Percentiles rank a stretch among this genome's conserved stretches.
Conservation (phyloP, 2,329 filamentous ascomycete species). For the Colletotrichum sansevieriae region DNA sequence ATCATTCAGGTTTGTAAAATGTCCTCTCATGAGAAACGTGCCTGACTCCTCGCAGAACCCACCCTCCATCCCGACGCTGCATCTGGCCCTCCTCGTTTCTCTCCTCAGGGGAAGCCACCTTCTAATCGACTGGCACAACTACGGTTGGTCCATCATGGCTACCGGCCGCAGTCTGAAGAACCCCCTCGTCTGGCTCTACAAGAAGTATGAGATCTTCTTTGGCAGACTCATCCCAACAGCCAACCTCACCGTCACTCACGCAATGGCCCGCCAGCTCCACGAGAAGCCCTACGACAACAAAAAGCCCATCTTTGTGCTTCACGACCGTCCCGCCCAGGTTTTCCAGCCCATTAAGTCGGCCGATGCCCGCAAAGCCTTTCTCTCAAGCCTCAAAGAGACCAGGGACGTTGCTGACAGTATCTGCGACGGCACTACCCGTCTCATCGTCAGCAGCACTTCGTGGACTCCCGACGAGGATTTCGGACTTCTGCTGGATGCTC, state of each 20-base stretch:
- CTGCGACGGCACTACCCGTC: constrained; percentile 67
- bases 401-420: constrained; percentile 70
- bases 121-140: constrained; percentile 98
- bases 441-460: constrained; percentile 93
- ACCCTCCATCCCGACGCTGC: constrained; percentile 91
- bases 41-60: constrained; percentile 75
- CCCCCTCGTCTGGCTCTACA: constrained; percentile 82
- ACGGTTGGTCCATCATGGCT: constrained; percentile 92
- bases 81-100: constrained; percentile 79
- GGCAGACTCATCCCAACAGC: constrained; percentile 75
- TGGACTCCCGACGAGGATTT: constrained; percentile 99
- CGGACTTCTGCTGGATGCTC: constrained; percentile 83
- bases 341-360: constrained; percentile 77
- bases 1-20: constrained; percentile 76
- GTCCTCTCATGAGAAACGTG: not conserved
- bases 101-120: constrained; percentile 83
- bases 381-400: constrained; percentile 76
- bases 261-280: constrained; percentile 83
- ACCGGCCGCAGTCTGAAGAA: constrained; percentile 70
- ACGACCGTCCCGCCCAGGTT: constrained; percentile 86
- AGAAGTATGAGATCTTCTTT: constrained; percentile 81
- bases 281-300: constrained; percentile 73
- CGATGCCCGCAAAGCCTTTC: constrained; percentile 66
- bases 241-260: constrained; percentile 90
- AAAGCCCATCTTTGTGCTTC: constrained; percentile 77